A percentile compares a stretch with the other conserved stretches of the same genome.
Conservation (phyloP, 345 rosid genomes). For the Cardamine chenopodiifolia region DNA sequence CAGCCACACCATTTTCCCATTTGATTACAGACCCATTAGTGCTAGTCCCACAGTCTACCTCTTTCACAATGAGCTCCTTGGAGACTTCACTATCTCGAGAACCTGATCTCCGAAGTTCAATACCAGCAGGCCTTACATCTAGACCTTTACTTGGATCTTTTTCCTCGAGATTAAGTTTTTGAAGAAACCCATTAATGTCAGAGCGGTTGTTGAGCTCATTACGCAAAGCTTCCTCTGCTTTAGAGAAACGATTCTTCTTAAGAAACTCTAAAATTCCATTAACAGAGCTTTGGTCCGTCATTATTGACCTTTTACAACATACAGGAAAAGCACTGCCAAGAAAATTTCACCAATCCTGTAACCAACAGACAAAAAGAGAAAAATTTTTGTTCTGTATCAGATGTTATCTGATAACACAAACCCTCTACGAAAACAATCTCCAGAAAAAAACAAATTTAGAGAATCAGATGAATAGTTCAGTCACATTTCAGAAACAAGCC, state of each 20-base stretch:
- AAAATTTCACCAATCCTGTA: slow-evolving; percentile 47
- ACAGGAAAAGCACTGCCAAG: slow-evolving; percentile 37
- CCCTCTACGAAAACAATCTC: background rate
- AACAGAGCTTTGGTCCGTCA: slow-evolving; percentile 70
- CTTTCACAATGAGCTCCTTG: slow-evolving; percentile 87
- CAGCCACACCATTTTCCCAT: slow-evolving; percentile 52
- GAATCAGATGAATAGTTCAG: slow-evolving; percentile 1
- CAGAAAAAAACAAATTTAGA: background rate
- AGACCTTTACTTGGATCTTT: slow-evolving; percentile 50
- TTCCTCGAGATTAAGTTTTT: slow-evolving; percentile 60
- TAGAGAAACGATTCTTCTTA: slow-evolving; percentile 69
- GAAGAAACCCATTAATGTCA: slow-evolving; percentile 77
- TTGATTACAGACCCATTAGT: slow-evolving; percentile 65
- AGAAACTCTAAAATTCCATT: slow-evolving; percentile 84
- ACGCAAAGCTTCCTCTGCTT: slow-evolving; percentile 96
- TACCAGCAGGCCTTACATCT: slow-evolving; percentile 37
- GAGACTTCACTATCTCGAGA: slow-evolving; percentile 59
- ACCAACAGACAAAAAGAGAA: slow-evolving; percentile 16
- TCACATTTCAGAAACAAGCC: slow-evolving; percentile 31
- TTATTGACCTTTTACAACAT: slow-evolving; percentile 42
- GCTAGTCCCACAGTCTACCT: slow-evolving; percentile 74
- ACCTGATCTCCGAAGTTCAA: slow-evolving; percentile 45
- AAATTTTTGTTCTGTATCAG: background rate
- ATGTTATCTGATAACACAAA: slow-evolving; percentile 22
- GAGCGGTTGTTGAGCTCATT: slow-evolving; percentile 69